Percentiles rank a stretch among this genome's conserved stretches.
These are phyloP conservation scores for Pyrenochaeta sp. DNA, from an alignment of 2,329 filamentous ascomycete genomes.

Conservation along the genomic window DNA sequence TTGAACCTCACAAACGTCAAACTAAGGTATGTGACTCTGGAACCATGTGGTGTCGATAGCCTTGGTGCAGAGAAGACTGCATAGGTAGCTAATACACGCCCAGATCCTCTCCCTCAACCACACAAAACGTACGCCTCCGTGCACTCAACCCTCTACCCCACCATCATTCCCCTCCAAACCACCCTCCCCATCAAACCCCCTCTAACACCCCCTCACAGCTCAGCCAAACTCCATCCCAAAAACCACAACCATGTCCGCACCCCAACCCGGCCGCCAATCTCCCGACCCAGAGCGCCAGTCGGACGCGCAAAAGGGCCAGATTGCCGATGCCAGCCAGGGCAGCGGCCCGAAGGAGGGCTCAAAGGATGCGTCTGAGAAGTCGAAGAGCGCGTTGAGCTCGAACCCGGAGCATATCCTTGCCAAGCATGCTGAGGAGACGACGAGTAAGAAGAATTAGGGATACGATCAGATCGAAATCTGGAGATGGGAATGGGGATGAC, in stretches of 20 bases:
- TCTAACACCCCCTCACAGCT: no score
- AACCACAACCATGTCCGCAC: constrained; percentile 65
- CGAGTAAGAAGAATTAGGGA: constrained; percentile 57
- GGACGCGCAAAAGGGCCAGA: constrained; percentile 68
- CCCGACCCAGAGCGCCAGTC: constrained; percentile 74
- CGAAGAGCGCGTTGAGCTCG: constrained; percentile 56
- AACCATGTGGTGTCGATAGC: no score
- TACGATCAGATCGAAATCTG: neutral
- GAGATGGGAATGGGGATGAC: no score
- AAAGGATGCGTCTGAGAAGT: constrained; percentile 60
- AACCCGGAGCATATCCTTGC: constrained; percentile 73
- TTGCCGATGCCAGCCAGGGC: constrained; percentile 64
- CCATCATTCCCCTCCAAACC: neutral
- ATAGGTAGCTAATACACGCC: neutral
- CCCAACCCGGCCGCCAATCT: constrained; percentile 74
- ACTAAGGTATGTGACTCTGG: neutral
- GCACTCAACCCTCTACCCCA: neutral
- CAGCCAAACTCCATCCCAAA: constrained; percentile 2
- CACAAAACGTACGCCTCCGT: constrained; percentile 6
- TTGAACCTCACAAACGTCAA: neutral
- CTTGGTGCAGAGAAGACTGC: no score
- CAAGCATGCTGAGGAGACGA: constrained; percentile 67
- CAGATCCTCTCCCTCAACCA: constrained; percentile 1
- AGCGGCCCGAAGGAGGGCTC: constrained; percentile 49
- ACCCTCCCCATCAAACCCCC: no score